Percentiles rank a stretch among this genome's conserved stretches.
These are phyloP conservation scores for Cercospora nicotianae DNA, from an alignment of 2,329 filamentous ascomycete species.

Conservation along the genomic window DNA sequence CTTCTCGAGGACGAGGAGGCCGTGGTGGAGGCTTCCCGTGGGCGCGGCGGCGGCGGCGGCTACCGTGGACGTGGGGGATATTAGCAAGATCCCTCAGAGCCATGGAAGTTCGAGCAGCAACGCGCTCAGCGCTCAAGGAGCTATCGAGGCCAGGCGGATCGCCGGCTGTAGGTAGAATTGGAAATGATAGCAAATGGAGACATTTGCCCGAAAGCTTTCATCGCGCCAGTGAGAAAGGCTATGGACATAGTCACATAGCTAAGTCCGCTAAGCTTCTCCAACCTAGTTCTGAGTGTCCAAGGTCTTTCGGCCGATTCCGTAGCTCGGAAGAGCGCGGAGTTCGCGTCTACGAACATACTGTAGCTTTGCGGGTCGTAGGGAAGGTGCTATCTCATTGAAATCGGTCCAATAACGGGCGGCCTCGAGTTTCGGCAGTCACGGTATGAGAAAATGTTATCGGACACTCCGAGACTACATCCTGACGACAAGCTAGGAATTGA, in stretches of 20 bases:
- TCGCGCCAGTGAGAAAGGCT: background rate
- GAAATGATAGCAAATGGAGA: background rate
- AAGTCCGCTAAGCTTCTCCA: background rate
- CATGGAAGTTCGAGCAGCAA: background rate
- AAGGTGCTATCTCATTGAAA: background rate
- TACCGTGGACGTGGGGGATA: slow-evolving; percentile 16
- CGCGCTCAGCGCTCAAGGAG: background rate
- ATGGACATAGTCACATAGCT: background rate
- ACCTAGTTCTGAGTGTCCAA: background rate
- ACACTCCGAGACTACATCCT: background rate
- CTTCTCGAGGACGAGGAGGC: slow-evolving; percentile 16
- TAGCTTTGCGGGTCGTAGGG: background rate
- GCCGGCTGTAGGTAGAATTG: background rate
- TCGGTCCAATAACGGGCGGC: background rate
- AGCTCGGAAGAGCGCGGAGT: background rate
- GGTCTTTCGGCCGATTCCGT: background rate
- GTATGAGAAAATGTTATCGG: background rate
- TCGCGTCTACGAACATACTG: background rate
- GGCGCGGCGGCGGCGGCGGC: slow-evolving; percentile 19
- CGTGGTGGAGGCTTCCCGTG: slow-evolving; percentile 12
- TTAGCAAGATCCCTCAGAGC: background rate
- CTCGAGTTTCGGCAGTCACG: background rate
- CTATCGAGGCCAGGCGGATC: background rate
- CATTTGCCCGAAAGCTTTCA: background rate
- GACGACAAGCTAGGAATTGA: background rate